Conservation (phyloP, 805 yeast species). For the Cyberlindnera samutprakarnensis region DNA sequence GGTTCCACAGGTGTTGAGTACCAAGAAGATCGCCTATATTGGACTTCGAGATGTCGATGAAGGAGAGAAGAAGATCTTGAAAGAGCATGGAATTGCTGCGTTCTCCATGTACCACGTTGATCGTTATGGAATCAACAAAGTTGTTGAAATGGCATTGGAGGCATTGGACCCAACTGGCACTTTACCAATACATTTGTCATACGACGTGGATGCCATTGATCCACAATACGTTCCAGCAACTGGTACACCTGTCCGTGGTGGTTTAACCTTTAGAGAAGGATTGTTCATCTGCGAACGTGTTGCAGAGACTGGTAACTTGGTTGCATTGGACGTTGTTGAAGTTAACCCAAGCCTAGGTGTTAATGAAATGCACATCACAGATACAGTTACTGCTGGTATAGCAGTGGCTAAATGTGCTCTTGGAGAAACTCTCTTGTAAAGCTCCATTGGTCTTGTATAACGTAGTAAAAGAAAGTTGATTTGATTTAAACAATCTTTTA, state of each 20-base stretch:
- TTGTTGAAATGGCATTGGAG: constrained; percentile 84
- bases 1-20: constrained; percentile 64
- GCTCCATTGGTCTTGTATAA: too few species aligned
- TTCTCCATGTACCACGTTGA: constrained; percentile 95
- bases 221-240: constrained; percentile 94
- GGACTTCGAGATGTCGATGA: constrained; percentile 91
- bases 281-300: constrained; percentile 86
- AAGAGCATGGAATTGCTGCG: constrained; percentile 68
- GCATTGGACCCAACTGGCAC: constrained; percentile 64
- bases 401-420: constrained; percentile 90
- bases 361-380: constrained; percentile 65
- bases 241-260: constrained; percentile 97
- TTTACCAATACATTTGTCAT: constrained; percentile 78
- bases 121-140: constrained; percentile 85
- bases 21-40: constrained; percentile 77
- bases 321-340: constrained; percentile 88
- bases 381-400: constrained; percentile 85
- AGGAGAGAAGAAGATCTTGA: constrained; percentile 72
- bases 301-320: constrained; percentile 82
- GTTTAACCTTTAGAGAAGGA: constrained; percentile 90
- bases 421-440: constrained; percentile 67
- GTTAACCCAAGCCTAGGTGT: constrained; percentile 85
- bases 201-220: constrained; percentile 96
- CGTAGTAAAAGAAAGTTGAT: too few species aligned
- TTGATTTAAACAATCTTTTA: too few species aligned